Conservation (phyloP, 2,329 filamentous ascomycete species). For the Zymoseptoria crescenta region DNA sequence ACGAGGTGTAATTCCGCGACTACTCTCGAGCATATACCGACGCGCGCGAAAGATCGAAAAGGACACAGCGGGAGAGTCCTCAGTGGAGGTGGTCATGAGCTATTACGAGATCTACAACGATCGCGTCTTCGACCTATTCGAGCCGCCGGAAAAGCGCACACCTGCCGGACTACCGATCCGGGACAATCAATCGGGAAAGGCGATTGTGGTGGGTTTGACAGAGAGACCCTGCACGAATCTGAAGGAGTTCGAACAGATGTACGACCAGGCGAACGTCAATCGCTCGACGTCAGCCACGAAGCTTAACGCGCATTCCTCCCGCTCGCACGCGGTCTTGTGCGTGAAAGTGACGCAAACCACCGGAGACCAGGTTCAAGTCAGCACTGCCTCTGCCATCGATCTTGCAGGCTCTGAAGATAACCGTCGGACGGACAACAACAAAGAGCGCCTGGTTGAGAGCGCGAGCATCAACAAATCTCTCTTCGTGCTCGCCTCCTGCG, state of each 20-base stretch:
- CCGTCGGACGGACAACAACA: constrained; percentile 84
- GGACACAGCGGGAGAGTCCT: constrained; percentile 48
- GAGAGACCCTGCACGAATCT: constrained; percentile 74
- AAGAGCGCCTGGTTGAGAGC: constrained; percentile 86
- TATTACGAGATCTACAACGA: constrained; percentile 84
- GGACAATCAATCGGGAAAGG: constrained; percentile 90
- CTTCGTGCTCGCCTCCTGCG: constrained; percentile 89
- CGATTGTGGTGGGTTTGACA: constrained; percentile 81
- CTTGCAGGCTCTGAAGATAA: constrained; percentile 95
- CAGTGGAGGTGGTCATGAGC: constrained; percentile 85
- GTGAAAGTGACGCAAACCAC: constrained; percentile 78
- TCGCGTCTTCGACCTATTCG: constrained; percentile 79
- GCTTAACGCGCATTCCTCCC: constrained; percentile 94
- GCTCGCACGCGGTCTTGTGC: constrained; percentile 88
- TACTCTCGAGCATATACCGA: constrained; percentile 64
- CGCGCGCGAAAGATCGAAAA: constrained; percentile 39
- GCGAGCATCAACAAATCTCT: constrained; percentile 96
- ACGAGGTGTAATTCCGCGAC: constrained; percentile 56
- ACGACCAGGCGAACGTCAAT: constrained; percentile 83
- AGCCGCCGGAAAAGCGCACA: constrained; percentile 78
- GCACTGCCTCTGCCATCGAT: constrained; percentile 88
- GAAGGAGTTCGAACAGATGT: constrained; percentile 77
- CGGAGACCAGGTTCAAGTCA: constrained; percentile 60
- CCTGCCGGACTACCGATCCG: constrained; percentile 77
- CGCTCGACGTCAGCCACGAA: constrained; percentile 88